Evolutionary conservation across 257 asterid genomes (phyloP), one percentile per base, ranked within the genome.

Genomic region (Craterostigma plantagineum): DNA sequence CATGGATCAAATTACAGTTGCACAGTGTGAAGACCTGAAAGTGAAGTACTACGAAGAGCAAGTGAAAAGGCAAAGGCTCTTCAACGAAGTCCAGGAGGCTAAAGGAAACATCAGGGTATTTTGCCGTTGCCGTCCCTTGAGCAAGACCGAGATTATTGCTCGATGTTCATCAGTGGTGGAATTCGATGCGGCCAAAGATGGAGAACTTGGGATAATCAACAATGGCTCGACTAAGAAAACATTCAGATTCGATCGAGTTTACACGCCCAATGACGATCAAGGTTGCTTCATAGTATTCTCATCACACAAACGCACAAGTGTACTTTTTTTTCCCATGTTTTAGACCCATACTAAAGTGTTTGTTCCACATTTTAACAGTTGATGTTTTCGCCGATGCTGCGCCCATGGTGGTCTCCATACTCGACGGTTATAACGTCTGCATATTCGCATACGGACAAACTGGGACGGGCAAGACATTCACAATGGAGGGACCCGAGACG

Each of bases 401-500:
- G 3, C 92, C 99, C 0, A 64, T 90, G 94, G 95, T 68, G 49
- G 59, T 68, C 45, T 82, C 99, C 12, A 95, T 90, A n/a, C 62
- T 90, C 55, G 99, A 90, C 30, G 99, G 99, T 36, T 90, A 90
- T 72, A 83, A 90, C 45, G 95, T 90, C n/a, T 90, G 99, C 47
- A 83, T 90, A 55, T 90, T 90, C 67, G 99, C 99, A 33, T 90
- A 83, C 48, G 99, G 99, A 15, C 99, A 90, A 63, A 83, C 99
- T 0, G 99, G 99, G 58, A 90, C 99, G 4, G 99, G 99, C 42
- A 90, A 90, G 56, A 83, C 99, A 35, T 90, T 83, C 69, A 90
- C 99, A 45, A 90, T 90, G 99, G 99, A 90, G 69, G 99, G 99
- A 14, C 79, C 83, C 11, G 72, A 70, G 55, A 68, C 45, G 38